Evolutionary conservation across 2,329 filamentous ascomycete species (phyloP), one percentile per base, ranked within the genome.

Genomic region (Allantophomopsis lycopodina): DNA sequence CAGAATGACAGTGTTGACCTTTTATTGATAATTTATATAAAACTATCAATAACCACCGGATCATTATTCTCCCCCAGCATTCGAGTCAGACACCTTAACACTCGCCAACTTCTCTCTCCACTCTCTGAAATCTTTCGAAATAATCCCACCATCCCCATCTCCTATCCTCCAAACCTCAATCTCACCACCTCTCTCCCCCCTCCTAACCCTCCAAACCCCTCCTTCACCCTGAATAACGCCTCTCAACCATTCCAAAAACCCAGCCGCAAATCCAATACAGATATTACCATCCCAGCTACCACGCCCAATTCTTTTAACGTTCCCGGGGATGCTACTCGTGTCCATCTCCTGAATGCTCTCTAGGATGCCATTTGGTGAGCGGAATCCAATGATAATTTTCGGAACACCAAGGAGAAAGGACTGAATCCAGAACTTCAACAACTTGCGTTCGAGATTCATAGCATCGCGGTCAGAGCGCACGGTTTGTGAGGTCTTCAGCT

Each of bases 341-440:
- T 85, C 74, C 23, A 94, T 73, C 53, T 94, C 84, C 55, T 94
- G 75, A 11, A 93, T 55, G 11, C 73, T 68, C 36, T 69, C 68
- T 16, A 98, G 65, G 39, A 84, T 71, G 7, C 91, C 89, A 40
- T 79, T 55, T 41, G 70, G 74, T 28, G 73, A 79, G 36, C 91
- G 78, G 57, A 91, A 95, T 1, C 91, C 91, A 21, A 98, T 83
- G 35, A 95, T 76, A 47, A 98, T 85, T 48, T 80, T 91, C 1
- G 87, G 86, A 1, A 96, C 88, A 32, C 89, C 89, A 2, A 98
- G 77, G 2, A 98, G 68, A 55, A 94, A 98, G 0, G 84, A 94
- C 59, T 96, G 91, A 12, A 89, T 85, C 91, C 91, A 98, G 62
- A 89, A 94, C 54, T 93, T 93, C 60, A 94, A 73, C 40, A 96